Evolutionary conservation across 257 asterid species (phyloP), one percentile per base, ranked within the genome.

Genomic region (Solanum sejunctum): DNA sequence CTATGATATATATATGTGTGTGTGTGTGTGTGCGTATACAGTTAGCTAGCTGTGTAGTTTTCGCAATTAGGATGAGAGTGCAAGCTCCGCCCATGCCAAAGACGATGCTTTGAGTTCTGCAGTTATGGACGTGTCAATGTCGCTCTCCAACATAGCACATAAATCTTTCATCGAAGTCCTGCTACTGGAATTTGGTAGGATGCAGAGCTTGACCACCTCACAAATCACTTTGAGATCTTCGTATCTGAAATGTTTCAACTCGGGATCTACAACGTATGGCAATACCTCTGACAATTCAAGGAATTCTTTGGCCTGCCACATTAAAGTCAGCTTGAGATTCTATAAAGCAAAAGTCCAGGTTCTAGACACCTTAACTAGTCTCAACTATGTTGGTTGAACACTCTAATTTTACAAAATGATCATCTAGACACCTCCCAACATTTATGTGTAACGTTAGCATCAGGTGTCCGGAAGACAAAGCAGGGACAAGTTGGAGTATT

Each of bases 1-100:
- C 60, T 80, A 85, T 86, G 83, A 84, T 56, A 87, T 92, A 57
- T 90, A 84, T 56, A 87, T 89, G 54, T 90, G 86, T 26, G 26
- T 26, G 26, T 26, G 26, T 26, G 26, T 73, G 41, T 36, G 39
- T 73, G 41, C 0, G 39, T 73, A 47, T 91, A 86, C 61, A 57
- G 94, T 92, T 86, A 87, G 91, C 23, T 82, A 87, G 91, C 23
- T 82, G 73, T 85, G 79, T 45, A 86, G 90, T 21, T 83, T 80
- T 85, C 75, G 36, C 16, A 57, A 81, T 90, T 86, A 96, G 3
- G 96, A 89, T 13, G 97, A 91, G 55, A 97, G 98, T 1, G 95
- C 95, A 41, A 97, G 98, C 85, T 95, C 99, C 3, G 99, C 98
- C 98, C 99, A 94, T 20, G 98, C 99, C 83, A 97, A 86, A 83